Conservation (phyloP, 345 rosid genomes). For the Murraya paniculata region DNA sequence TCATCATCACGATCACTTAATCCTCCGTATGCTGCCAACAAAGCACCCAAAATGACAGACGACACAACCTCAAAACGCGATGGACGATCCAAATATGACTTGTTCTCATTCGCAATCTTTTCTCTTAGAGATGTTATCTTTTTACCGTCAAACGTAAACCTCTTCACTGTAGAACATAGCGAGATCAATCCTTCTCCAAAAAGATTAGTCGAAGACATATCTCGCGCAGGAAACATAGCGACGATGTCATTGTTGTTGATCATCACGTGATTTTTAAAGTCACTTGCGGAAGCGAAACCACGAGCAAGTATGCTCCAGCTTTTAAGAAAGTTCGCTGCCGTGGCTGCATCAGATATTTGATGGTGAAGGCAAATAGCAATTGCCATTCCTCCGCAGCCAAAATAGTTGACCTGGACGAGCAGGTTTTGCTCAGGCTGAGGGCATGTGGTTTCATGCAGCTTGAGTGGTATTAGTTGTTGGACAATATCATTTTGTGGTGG, state of each 20-base stretch:
- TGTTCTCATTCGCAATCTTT: neutral
- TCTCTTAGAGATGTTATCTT: conserved; percentile 16
- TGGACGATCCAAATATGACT: neutral
- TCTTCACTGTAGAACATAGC: neutral
- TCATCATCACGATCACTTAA: no score
- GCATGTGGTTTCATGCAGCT: neutral
- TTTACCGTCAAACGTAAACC: conserved; percentile 18
- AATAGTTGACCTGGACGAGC: conserved; percentile 21
- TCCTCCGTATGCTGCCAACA: neutral
- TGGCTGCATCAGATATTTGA: conserved; percentile 24
- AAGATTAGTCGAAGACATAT: neutral
- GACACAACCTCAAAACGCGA: conserved; percentile 16
- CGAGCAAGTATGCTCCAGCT: conserved; percentile 19
- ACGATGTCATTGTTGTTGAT: conserved; percentile 12
- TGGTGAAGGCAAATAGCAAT: conserved; percentile 20
- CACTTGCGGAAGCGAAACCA: neutral
- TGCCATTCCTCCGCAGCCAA: conserved; percentile 29
- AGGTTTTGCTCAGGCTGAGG: neutral
- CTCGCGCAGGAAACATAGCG: conserved; percentile 22
- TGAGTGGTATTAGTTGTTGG: conserved; percentile 13
- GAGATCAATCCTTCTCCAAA: no score
- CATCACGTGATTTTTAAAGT: neutral
- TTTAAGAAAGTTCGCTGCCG: conserved; percentile 16
- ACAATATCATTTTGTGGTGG: neutral
- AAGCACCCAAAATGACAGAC: conserved; percentile 19